Conservation (phyloP, 805 yeast genomes). For the Saturnispora silvae region DNA sequence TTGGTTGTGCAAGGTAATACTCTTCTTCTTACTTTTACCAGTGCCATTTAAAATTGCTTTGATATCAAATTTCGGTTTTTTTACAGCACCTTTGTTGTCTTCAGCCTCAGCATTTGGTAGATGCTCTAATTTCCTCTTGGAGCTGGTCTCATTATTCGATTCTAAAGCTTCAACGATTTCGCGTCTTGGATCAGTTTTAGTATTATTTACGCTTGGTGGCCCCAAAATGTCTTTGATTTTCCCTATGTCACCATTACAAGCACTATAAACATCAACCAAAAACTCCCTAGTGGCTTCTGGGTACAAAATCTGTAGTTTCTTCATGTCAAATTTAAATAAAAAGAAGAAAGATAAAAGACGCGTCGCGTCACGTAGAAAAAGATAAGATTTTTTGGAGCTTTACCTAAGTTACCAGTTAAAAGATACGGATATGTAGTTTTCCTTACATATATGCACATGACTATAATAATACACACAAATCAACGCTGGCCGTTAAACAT, state of each 20-base stretch:
- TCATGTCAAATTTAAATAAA: constrained; percentile 23
- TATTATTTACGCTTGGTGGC: neutral
- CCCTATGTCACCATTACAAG: constrained; percentile 44
- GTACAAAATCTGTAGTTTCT: constrained; percentile 26
- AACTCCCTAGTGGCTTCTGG: constrained; percentile 34
- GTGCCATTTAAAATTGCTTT: neutral
- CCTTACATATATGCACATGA: no score
- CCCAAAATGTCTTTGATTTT: constrained; percentile 24
- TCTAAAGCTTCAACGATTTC: no score
- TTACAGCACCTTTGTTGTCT: neutral
- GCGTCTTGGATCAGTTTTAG: neutral
- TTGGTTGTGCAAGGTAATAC: constrained; percentile 33
- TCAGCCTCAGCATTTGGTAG: neutral
- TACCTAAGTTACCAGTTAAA: neutral
- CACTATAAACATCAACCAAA: constrained; percentile 39
- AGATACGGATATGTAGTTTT: no score
- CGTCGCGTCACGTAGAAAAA: neutral
- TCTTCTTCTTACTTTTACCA: neutral
- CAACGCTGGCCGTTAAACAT: neutral
- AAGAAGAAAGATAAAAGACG: neutral
- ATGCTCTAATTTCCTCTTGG: neutral
- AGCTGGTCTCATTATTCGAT: neutral
- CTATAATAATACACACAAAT: no score
- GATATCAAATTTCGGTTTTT: neutral
- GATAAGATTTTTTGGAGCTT: neutral